Base-by-base conservation (phyloP, 495 filamentous ascomycete species). In the Mycothermus thermophilus region DNA sequence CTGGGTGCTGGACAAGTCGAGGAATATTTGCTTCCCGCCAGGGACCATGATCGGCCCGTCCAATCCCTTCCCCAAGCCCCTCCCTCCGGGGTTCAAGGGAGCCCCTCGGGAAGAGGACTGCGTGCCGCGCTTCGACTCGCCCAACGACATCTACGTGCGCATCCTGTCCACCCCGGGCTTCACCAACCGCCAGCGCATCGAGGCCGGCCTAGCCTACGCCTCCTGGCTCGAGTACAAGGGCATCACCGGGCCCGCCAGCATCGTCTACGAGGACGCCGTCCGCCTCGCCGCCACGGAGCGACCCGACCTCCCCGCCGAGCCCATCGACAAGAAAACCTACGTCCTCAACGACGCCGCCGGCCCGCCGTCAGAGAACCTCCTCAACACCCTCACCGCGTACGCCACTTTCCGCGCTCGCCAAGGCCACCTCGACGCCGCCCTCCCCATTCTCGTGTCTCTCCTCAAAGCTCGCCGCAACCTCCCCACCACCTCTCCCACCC, bases 371-470 rank as follows among this genome's bases (percentile, higher is more conserved):
- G 61, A 66, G 13, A 93, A 93, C 48, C 51, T 93, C 15, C 58
- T 94, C 20, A 64, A 60, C 18, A 72, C 83, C 4, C 71, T 79
- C 21, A 93, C 84, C 1, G 76, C 80, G 32, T 60, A 88, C 8
- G 86, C 77, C 1, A 74, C 79, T 13, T 78, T 86, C 58, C 67
- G 78, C 33, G 88, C 90, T 16, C 65, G 71, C 8, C 67, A 63
- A 36, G 74, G 66, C 17, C 64, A 83, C 40, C 43, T 79, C 20
- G 49, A 66, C 15, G 52, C 57, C 4, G 83, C 88, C 9, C 66
- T 97, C 2, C 80, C 86, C n/a, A 80, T 93, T 28, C 77, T 88
- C 47, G 71, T 90, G 31, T 90, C 84, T 9, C 64, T 93, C 27
- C 67, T 97, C 5, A 76, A 83, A 42, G 80, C 83, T 6, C 71